A percentile compares a stretch with the other conserved stretches of the same genome.
These are phyloP conservation scores for Austroboletus olivaceoglutinosus DNA, from an alignment of 1,284 basidiomycete species.

Conservation along the genomic window DNA sequence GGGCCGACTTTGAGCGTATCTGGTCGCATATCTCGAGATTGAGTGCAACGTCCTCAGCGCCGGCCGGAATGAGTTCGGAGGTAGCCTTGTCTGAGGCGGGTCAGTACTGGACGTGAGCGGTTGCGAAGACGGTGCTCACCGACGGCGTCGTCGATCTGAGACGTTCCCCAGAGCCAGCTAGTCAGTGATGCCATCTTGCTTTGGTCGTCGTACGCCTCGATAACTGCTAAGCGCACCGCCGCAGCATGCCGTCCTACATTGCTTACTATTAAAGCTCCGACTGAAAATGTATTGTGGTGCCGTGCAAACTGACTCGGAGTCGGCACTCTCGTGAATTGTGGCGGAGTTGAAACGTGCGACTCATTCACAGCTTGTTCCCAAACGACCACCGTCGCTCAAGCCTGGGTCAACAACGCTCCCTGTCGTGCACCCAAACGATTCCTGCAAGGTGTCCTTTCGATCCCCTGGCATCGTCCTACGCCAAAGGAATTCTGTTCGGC, in stretches of 20 bases:
- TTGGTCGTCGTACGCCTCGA: slow-evolving; percentile 15
- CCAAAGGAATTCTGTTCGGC: slow-evolving; percentile 2
- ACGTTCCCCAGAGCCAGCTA: slow-evolving; percentile 73
- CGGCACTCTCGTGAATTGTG: slow-evolving; percentile 24
- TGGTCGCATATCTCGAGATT: slow-evolving; percentile 97
- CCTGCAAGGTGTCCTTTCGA: slow-evolving; percentile 1
- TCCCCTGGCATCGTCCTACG: neutral
- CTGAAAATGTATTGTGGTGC: too few species aligned
- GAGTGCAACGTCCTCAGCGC: slow-evolving; percentile 87
- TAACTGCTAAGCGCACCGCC: slow-evolving; percentile 16
- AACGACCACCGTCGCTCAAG: slow-evolving; percentile 36
- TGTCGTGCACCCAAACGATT: slow-evolving; percentile 12
- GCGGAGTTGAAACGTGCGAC: slow-evolving; percentile 36
- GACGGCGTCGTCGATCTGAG: slow-evolving; percentile 73
- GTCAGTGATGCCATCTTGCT: slow-evolving; percentile 51
- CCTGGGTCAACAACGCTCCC: slow-evolving; percentile 16
- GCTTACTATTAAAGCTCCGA: slow-evolving; percentile 25
- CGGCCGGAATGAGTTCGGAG: slow-evolving; percentile 80
- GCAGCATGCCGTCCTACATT: slow-evolving; percentile 20
- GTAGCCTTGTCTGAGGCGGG: slow-evolving; percentile 77
- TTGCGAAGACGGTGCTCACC: slow-evolving; percentile 45
- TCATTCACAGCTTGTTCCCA: slow-evolving; percentile 36
- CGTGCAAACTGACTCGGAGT: slow-evolving; percentile 22
- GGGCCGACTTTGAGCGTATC: slow-evolving; percentile 88
- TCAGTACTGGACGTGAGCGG: neutral